A percentile compares a stretch with the other conserved stretches of the same genome.
phyloP scores from a whole-genome alignment of 202 grass and related monocot species.

The Carex sylvatica region DNA sequence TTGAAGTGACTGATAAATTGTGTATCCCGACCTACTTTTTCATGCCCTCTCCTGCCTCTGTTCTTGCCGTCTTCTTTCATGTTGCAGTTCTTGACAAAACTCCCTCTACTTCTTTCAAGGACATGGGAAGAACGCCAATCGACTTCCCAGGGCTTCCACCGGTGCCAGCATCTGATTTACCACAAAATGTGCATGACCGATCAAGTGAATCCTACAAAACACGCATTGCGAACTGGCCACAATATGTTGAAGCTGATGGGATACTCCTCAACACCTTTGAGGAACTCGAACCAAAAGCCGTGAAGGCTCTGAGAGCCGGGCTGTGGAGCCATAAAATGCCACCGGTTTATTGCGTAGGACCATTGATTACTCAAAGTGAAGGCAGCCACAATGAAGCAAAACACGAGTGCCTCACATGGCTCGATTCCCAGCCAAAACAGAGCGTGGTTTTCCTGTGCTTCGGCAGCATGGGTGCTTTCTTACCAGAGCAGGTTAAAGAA shows the following conservation, averaged over 20 bases:
- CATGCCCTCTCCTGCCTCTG: conserved; percentile 26
- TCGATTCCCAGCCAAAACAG: conserved; percentile 40
- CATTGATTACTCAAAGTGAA: conserved; percentile 26
- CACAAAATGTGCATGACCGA: conserved; percentile 8
- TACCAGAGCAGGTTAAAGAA: conserved; percentile 32
- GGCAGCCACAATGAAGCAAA: neutral
- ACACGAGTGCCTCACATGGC: conserved; percentile 48
- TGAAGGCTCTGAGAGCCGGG: conserved; percentile 36
- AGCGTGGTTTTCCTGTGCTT: conserved; percentile 73
- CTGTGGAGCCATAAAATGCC: conserved; percentile 21
- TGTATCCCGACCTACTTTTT: conserved; percentile 41
- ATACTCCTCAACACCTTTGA: conserved; percentile 56
- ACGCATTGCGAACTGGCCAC: neutral
- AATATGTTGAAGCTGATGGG: conserved; percentile 29
- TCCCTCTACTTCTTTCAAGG: conserved; percentile 16
- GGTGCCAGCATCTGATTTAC: conserved; percentile 42
- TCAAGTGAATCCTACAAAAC: conserved; percentile 21
- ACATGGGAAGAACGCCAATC: conserved; percentile 39
- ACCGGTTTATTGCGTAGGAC: conserved; percentile 52
- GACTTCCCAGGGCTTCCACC: conserved; percentile 40
- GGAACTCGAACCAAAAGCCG: conserved; percentile 29
- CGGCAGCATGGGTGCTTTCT: conserved; percentile 42
- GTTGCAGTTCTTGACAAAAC: neutral
- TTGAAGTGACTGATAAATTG: conserved; percentile 41
- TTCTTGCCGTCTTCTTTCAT: conserved; percentile 19